phyloP scores from a whole-genome alignment of 2,329 filamentous ascomycete genomes.

The Camillea tinctor region DNA sequence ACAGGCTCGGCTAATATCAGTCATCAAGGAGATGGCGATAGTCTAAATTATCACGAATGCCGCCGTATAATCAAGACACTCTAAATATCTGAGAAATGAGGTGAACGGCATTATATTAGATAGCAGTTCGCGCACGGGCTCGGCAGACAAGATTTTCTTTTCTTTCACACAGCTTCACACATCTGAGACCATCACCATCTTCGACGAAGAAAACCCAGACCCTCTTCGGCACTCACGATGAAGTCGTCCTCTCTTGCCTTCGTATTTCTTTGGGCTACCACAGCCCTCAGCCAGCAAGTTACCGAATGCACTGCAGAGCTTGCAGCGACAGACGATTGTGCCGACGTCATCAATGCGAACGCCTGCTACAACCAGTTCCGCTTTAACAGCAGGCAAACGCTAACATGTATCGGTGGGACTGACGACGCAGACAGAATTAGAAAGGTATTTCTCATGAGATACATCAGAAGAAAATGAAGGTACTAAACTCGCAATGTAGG shows the following conservation, averaged over 20 bases:
- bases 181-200: background rate
- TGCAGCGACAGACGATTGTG: conserved; percentile 37
- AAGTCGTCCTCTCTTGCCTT: conserved; percentile 22
- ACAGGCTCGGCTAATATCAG: conserved; percentile 13
- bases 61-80: background rate
- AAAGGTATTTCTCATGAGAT: conserved; percentile 27
- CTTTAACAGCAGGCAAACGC: conserved; percentile 33
- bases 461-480: background rate
- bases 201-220: background rate
- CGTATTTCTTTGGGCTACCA: conserved; percentile 21
- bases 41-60: conserved; percentile 2
- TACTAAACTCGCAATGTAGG: conserved; percentile 21
- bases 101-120: background rate
- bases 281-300: conserved; percentile 25
- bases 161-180: background rate
- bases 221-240: conserved; percentile 13
- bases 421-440: conserved; percentile 31
- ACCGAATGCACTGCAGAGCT: conserved; percentile 36
- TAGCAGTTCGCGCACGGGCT: conserved; percentile 1
- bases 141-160: conserved; percentile 6
- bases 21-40: conserved; percentile 11
- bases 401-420: conserved; percentile 37
- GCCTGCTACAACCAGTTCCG: conserved; percentile 42
- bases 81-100: conserved; percentile 5
- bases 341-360: conserved; percentile 39